Evolutionary conservation across 257 asterid genomes (phyloP).

Genomic region (Petunia secreta): DNA sequence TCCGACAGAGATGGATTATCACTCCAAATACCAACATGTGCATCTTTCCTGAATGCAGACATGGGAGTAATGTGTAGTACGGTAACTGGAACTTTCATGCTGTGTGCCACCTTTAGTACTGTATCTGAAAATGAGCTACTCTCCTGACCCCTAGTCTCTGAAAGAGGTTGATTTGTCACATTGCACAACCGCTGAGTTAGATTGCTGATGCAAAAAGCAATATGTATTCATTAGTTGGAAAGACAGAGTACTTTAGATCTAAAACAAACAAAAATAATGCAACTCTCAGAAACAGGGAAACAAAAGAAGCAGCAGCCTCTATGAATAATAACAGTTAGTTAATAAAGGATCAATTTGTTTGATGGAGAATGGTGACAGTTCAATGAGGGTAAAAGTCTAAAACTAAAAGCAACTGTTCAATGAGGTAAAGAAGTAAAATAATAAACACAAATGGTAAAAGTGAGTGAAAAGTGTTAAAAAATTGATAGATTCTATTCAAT

Average conservation of each 20-base stretch:
- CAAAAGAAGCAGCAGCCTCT: neutral
- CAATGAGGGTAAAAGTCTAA: neutral
- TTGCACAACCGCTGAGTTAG: slow-evolving; percentile 54
- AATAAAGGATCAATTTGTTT: neutral
- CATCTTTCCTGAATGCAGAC: slow-evolving; percentile 76
- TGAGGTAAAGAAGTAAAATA: neutral
- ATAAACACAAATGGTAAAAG: neutral
- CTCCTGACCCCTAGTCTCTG: slow-evolving; percentile 51
- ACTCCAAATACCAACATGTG: slow-evolving; percentile 84
- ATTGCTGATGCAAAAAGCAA: slow-evolving; percentile 48
- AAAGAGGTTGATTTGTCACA: slow-evolving; percentile 62
- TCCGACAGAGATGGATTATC: slow-evolving; percentile 66
- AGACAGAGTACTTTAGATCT: neutral
- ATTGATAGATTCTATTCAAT: neutral
- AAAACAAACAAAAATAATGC: neutral
- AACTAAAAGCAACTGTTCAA: neutral
- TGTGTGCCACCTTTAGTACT: slow-evolving; percentile 53
- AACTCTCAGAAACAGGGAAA: neutral
- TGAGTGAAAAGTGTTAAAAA: neutral
- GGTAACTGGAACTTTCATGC: slow-evolving; percentile 63
- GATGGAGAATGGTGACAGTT: neutral
- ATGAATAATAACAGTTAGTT: neutral
- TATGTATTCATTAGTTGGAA: neutral
- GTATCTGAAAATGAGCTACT: slow-evolving; percentile 58
- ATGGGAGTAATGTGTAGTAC: slow-evolving; percentile 68